Base-by-base conservation (phyloP, 2,329 filamentous ascomycete genomes). In the Didymosphaeria variabile region DNA sequence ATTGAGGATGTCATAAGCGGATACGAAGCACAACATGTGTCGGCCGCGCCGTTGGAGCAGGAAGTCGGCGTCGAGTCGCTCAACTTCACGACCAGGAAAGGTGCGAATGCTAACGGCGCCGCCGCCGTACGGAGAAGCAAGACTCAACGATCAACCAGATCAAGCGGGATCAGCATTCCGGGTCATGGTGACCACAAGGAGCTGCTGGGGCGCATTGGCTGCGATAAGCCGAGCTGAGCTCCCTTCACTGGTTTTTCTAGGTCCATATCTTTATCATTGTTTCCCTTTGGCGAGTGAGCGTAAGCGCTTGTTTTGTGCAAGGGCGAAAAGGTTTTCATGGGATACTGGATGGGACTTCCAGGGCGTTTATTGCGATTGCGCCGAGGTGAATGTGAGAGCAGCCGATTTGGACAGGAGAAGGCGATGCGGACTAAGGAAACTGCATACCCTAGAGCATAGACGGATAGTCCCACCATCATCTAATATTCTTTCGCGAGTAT, bases 171-270 rank as follows among this genome's bases (percentile, higher is more conserved):
- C 70, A 91, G 88, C 70, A 83, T 93, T 57, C 86, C 88, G 19
- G 87, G 90, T 26, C 88, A 90, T 77, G 90, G 89, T 69, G 90
- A 92, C 77, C 86, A 90, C 69, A 95, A 94, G 82, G 92, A 94
- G 76, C 82, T 95, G 67, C 83, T 95, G 56, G 91, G 91, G 47
- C 85, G 92, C 56, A 95, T 95, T 72, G 92, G 92, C 52, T 95
- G 92, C 77, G 91, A 93, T 78, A 93, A 93, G 83, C 90, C 79
- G 19, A 59, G 66, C 36, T 75, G 57, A 71, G 34, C 34, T n/a
- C 26, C 46, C 34, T 29, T 40, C 26, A 8, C 6, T n/a, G 42
- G 19, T 10, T 21, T 49, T 49, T 5, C 29, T 38, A n/a, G 19
- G 13, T 42, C 47, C 17, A 6, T 36, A 29, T 62, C 29, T 57